These are phyloP conservation scores for Phaeoacremonium minimum DNA, from an alignment of 2,329 filamentous ascomycete genomes.

Conservation along the genomic window DNA sequence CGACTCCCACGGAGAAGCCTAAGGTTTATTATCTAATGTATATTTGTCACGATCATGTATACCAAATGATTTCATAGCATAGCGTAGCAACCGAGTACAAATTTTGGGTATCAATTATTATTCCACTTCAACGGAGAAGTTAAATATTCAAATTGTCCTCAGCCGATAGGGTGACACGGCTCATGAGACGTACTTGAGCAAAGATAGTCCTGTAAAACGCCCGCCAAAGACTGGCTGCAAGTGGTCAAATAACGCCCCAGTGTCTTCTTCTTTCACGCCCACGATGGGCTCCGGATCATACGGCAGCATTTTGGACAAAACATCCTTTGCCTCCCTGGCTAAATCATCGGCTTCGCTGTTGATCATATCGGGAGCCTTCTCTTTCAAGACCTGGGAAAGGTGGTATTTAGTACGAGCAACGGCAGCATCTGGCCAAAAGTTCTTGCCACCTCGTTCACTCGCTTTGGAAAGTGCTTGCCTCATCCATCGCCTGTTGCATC, in stretches of 20 bases:
- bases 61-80: too few species aligned
- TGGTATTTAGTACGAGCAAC: constrained; percentile 5
- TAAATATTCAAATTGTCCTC: too few species aligned
- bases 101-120: too few species aligned
- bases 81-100: too few species aligned
- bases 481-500: constrained; percentile 1
- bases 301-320: constrained; percentile 3
- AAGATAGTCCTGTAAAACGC: constrained; percentile 3
- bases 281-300: constrained; percentile 4
- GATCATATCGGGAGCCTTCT: background rate
- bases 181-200: constrained; percentile 5
- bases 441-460: constrained; percentile 2
- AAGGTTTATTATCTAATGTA: too few species aligned
- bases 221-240: constrained; percentile 7
- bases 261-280: constrained; percentile 5
- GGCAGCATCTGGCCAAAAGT: constrained; percentile 6
- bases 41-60: too few species aligned
- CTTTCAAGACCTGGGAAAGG: constrained; percentile 2
- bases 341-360: constrained; percentile 1
- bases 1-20: too few species aligned
- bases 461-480: constrained; percentile 2
- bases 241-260: constrained; percentile 5
- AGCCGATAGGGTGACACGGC: too few species aligned
- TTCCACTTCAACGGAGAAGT: too few species aligned
- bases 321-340: constrained; percentile 6